Base-by-base conservation (phyloP, 257 asterid genomes). In the Solanum okadae region DNA sequence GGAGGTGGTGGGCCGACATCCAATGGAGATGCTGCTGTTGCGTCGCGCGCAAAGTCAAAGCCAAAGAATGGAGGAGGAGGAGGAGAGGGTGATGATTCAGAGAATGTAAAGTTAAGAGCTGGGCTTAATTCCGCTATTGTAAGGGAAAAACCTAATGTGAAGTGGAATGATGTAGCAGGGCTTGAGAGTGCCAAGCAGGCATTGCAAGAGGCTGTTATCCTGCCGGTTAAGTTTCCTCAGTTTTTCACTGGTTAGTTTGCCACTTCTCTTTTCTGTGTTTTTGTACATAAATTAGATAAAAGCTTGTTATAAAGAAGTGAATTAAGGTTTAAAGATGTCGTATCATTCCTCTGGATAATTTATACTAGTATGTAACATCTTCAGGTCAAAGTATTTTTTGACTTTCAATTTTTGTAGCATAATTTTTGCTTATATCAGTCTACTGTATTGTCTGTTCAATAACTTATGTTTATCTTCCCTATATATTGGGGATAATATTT, bases 1-100 rank as follows among this genome's bases (percentile, higher is more conserved):
- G 99, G 99, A 25, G 99, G 99, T 61, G 97, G 98, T 83, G 98
- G 98, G 10, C 90, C 98, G 1, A 95, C 98, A 0, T 95, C 96
- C 4, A 92, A 94, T 12, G 85, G 95, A 12, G 99, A 96, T 84
- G 96, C 99, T 20, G 99, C 99, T 2, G 98, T 97, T 88, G 98
- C 96, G 5, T 88, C 99, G 23, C 89, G 95, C 40, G 96, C 99
- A 8, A 97, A 95, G 94, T 91, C 93, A 63, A 97, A 97, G 91
- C 96, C 98, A 34, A 97, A 97, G 90, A 97, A 93, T 86, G 99
- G 94, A 20, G 99, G 94, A 56, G 63, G n/a, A 31, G 91, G 96
- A 16, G 95, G 88, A 25, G 94, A 94, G 38, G 98, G 95, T 90
- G 99, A 97, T 88, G 99, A 97, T 91, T 94, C 90, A 59, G 99